A percentile compares a stretch with the other conserved stretches of the same genome.
Evolutionary conservation across 257 asterid species (phyloP).

Genomic region (Solanum piurae): DNA sequence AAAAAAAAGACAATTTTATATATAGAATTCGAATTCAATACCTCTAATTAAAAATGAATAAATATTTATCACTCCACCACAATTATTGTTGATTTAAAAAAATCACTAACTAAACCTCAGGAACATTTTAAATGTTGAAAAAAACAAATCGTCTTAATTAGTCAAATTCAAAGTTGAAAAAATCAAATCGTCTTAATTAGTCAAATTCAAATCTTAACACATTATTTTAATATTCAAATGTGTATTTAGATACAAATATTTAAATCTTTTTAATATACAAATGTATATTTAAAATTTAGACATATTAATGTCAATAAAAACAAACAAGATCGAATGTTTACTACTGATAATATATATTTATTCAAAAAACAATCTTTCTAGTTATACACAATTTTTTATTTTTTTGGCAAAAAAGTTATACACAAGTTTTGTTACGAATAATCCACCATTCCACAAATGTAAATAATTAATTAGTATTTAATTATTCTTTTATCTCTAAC

Average conservation of each 20-base stretch:
- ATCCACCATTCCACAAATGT: accelerated
- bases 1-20: no score
- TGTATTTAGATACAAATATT: background rate
- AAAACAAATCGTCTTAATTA: no score
- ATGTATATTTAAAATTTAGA: background rate
- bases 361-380: background rate
- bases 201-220: background rate
- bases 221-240: background rate
- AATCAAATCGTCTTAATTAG: no score
- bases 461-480: background rate
- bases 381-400: background rate
- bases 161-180: no score
- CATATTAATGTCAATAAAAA: background rate
- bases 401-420: no score
- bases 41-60: no score
- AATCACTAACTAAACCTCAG: background rate
- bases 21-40: accelerated
- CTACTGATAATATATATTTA: background rate
- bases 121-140: no score
- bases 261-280: accelerated
- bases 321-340: no score
- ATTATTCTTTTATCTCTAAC: no score
- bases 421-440: background rate
- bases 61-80: no score
- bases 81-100: no score